Base-by-base conservation (phyloP, 169 alveolate species). In the Eimeria falciformis region DNA sequence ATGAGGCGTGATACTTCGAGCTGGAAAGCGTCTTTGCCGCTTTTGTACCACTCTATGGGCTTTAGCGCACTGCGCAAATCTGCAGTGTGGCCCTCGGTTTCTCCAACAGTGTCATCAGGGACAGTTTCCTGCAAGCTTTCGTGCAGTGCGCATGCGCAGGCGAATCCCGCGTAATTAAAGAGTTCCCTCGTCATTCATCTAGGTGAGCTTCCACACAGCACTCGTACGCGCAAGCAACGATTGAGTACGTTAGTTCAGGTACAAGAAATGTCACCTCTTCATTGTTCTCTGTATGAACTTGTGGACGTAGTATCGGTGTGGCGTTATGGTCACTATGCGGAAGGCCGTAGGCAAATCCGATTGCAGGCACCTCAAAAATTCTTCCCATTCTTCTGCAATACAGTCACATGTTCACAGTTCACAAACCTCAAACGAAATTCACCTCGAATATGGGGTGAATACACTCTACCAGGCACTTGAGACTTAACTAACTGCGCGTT, bases 341-440 rank as follows among this genome's bases (percentile, higher is more conserved):
- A 97, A 97, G 71, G 97, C 96, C n/a, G 96, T 95, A n/a, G 98
- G 97, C 23, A 97, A 92, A 77, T 96, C 97, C 75, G 93, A 81
- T 29, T 91, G 92, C 27, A 96, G 91, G 25, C 84, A 93, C 65
- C 81, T 92, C 56, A 95, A 47, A 86, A 97, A 97, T 18, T 56
- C 46, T 5, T 92, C 88, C 95, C 96, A 97, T 82, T 96, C 98
- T 68, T 94, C 96, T 84, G 79, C 5, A 43, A 6, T 37, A 62
- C 75, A 62, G 23, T 62, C 29, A 29, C 23, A 1, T 62, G 18
- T 25, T 25, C 27, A 11, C 75, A 25, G 29, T 3, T 14, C 17
- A 5, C 29, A 33, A 33, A 33, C 40, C 40, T 33, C 0, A 33
- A 33, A 33, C 40, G 2, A 33, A 33, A 33, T 33, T 33, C 40